Conservation (phyloP, 2,329 filamentous ascomycete species). For the Penicillium verrucosum region DNA sequence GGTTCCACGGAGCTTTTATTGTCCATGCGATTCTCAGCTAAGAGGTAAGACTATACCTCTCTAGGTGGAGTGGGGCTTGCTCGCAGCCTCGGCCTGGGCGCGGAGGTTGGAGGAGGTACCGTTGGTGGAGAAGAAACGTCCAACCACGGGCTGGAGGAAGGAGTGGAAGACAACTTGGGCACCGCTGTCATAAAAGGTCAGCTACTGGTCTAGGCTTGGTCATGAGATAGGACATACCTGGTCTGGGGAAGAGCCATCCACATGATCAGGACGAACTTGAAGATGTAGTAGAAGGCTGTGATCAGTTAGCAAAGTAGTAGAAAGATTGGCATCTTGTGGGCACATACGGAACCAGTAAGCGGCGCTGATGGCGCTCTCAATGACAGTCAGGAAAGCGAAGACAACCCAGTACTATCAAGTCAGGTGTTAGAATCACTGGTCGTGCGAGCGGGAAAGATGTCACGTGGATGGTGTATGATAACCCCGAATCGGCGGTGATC, state of each 20-base stretch:
- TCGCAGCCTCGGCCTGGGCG: conserved; percentile 74
- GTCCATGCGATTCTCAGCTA: conserved; percentile 23
- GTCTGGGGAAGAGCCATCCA: conserved; percentile 97
- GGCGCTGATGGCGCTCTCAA: conserved; percentile 64
- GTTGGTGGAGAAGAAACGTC: conserved; percentile 79
- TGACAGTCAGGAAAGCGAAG: conserved; percentile 62
- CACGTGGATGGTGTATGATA: conserved; percentile 26
- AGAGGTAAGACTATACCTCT: conserved; percentile 10
- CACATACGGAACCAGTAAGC: conserved; percentile 65
- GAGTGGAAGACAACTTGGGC: conserved; percentile 96
- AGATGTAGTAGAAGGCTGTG: conserved; percentile 91
- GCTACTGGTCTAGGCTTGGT: neutral
- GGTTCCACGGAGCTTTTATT: conserved; percentile 6
- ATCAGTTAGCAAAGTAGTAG: conserved; percentile 22
- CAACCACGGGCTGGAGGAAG: conserved; percentile 85
- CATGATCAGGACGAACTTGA: conserved; percentile 97
- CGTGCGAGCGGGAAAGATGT: conserved; percentile 10
- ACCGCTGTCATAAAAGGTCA: conserved; percentile 57
- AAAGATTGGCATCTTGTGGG: neutral
- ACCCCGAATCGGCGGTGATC: conserved; percentile 8
- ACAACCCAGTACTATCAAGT: conserved; percentile 62
- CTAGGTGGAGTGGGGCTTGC: conserved; percentile 62
- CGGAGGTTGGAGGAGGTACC: conserved; percentile 84
- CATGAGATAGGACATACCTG: conserved; percentile 59
- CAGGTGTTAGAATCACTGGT: conserved; percentile 12